Conservation (phyloP, 176 grass and related monocot genomes). For the Ensete ventricosum region DNA sequence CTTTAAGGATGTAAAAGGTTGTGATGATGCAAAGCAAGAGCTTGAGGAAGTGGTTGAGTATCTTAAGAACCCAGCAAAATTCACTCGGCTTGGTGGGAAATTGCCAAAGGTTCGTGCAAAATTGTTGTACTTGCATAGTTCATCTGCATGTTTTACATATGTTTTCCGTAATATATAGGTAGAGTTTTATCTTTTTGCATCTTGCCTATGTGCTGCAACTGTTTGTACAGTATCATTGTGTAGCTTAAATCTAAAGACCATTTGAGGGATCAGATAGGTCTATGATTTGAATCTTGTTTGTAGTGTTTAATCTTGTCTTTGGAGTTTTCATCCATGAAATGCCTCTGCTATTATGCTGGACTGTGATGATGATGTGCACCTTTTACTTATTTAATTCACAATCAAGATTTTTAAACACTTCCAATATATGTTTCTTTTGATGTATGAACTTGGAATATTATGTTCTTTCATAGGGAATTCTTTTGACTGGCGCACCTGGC, state of each 20-base stretch:
- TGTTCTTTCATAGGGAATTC: constrained; percentile 17
- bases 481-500: constrained; percentile 22
- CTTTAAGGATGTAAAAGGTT: constrained; percentile 99
- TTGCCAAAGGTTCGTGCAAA: constrained; percentile 71
- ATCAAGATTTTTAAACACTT: background rate
- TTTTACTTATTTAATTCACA: background rate
- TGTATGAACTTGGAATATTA: background rate
- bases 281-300: no score
- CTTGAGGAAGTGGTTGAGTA: constrained; percentile 98
- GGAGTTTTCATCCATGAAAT: no score
- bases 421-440: background rate
- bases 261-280: no score
- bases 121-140: constrained; percentile 1
- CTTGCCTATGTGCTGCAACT: background rate
- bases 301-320: no score
- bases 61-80: constrained; percentile 90
- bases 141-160: constrained; percentile 1
- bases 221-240: background rate
- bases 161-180: no score
- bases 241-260: no score
- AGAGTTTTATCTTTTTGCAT: no score
- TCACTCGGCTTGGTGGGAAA: constrained; percentile 96
- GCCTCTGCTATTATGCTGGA: no score
- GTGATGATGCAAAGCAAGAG: constrained; percentile 99
- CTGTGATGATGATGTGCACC: background rate